These are phyloP conservation scores for Salvia rosmarinus DNA, from an alignment of 257 asterid genomes.

Conservation along the genomic window DNA sequence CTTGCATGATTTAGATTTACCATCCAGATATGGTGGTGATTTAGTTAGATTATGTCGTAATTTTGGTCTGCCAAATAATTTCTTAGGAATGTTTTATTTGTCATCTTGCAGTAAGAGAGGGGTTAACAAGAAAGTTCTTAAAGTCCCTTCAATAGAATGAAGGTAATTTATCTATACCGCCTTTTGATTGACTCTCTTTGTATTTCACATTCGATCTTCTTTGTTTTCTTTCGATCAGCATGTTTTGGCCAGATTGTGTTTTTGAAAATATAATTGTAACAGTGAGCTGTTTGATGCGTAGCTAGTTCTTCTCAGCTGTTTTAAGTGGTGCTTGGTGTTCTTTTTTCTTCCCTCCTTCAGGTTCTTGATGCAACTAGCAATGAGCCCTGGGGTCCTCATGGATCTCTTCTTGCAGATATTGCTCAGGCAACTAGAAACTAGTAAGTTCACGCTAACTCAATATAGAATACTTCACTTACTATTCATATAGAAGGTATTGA, in stretches of 20 bases:
- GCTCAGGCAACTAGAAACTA: conserved; percentile 88
- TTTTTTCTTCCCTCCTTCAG: conserved; percentile 48
- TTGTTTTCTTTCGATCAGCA: background rate
- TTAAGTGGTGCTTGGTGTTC: no score
- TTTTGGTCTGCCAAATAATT: conserved; percentile 1
- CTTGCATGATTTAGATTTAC: background rate
- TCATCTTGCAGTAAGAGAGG: conserved; percentile 87
- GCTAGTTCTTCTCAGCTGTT: conserved; percentile 13
- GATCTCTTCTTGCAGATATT: conserved; percentile 88
- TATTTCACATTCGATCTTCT: background rate
- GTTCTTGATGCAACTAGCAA: conserved; percentile 98
- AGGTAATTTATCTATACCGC: conserved; percentile 51
- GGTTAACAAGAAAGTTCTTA: conserved; percentile 94
- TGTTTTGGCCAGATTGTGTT: background rate
- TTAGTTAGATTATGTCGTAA: conserved; percentile 9
- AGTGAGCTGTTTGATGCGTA: no score
- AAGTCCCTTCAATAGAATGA: conserved; percentile 91
- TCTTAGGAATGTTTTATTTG: conserved; percentile 28
- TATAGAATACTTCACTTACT: background rate
- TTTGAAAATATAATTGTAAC: background rate
- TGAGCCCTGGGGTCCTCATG: conserved; percentile 99
- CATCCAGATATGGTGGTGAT: background rate
- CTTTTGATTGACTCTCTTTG: conserved; percentile 13
- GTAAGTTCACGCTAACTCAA: conserved; percentile 46
- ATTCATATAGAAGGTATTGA: conserved; percentile 28